phyloP scores from a whole-genome alignment of 2,329 filamentous ascomycete species.

The Penicillium sp. region DNA sequence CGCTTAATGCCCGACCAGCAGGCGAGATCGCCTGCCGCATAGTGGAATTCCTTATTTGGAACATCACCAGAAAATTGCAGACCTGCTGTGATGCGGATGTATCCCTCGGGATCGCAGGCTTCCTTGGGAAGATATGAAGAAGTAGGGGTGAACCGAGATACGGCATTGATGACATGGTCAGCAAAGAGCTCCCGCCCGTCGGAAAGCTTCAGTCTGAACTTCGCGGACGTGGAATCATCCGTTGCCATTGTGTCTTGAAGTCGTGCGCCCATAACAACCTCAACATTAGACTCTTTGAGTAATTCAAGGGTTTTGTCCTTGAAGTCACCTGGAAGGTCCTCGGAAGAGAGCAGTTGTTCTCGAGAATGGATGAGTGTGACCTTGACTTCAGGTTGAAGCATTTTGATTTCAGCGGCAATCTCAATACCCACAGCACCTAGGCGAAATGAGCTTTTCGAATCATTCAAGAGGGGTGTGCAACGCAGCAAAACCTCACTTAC shows the following conservation, averaged over 20 bases:
- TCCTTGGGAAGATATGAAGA: conserved; percentile 61
- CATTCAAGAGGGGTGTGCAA: neutral
- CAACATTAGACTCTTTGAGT: conserved; percentile 61
- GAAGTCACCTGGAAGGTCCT: conserved; percentile 67
- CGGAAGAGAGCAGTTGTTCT: conserved; percentile 67
- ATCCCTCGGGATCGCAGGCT: conserved; percentile 61
- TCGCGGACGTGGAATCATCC: neutral
- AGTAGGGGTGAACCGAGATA: conserved; percentile 62
- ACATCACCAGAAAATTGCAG: conserved; percentile 55
- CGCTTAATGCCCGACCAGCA: conserved; percentile 9
- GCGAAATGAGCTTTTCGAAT: conserved; percentile 52
- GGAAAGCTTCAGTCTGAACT: conserved; percentile 55
- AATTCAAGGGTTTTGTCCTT: conserved; percentile 63
- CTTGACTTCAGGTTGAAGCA: conserved; percentile 57
- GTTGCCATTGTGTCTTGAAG: conserved; percentile 2
- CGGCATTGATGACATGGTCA: conserved; percentile 67
- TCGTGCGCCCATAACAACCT: conserved; percentile 1
- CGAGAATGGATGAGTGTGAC: conserved; percentile 75
- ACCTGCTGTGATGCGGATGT: conserved; percentile 61
- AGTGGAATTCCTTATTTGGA: conserved; percentile 62
- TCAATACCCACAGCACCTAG: conserved; percentile 72
- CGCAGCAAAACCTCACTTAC: neutral
- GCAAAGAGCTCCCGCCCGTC: conserved; percentile 61
- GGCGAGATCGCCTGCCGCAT: conserved; percentile 58
- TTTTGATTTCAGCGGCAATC: conserved; percentile 74